Evolutionary conservation across 805 yeast genomes (phyloP).

Genomic region (Candida tibetensis): DNA sequence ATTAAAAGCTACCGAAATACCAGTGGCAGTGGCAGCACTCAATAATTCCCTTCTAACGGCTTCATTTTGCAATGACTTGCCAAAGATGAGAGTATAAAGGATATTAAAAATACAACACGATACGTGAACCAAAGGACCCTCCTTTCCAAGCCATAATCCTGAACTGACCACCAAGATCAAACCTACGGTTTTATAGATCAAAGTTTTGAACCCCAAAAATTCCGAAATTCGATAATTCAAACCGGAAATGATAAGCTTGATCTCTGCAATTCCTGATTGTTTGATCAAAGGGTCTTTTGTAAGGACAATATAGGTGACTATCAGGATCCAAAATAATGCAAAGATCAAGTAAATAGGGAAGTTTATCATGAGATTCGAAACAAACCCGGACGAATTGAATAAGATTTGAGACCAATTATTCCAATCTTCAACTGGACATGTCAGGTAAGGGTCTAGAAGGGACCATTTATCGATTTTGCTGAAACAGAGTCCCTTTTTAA

Average conservation of each 20-base stretch:
- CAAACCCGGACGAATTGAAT: conserved; percentile 17
- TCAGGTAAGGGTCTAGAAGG: conserved; percentile 39
- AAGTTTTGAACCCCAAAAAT: conserved; percentile 50
- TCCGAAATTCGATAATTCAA: conserved; percentile 44
- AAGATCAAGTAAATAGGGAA: conserved; percentile 35
- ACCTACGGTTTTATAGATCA: conserved; percentile 57
- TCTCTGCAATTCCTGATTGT: conserved; percentile 70
- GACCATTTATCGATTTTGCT: conserved; percentile 38
- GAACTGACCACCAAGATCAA: conserved; percentile 65
- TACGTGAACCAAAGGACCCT: conserved; percentile 83
- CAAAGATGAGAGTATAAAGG: conserved; percentile 28
- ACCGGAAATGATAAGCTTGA: conserved; percentile 67
- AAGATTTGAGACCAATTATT: conserved; percentile 34
- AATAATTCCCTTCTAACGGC: conserved; percentile 64
- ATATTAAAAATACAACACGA: conserved; percentile 56
- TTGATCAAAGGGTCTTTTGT: conserved; percentile 26
- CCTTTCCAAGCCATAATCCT: conserved; percentile 82
- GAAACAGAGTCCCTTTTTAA: conserved; percentile 52
- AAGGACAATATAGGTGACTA: conserved; percentile 31
- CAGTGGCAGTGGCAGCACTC: conserved; percentile 78
- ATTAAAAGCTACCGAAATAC: conserved; percentile 80
- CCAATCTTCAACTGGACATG: conserved; percentile 43
- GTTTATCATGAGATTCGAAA: conserved; percentile 24
- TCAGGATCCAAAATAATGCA: conserved; percentile 21
- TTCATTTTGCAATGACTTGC: conserved; percentile 44